phyloP scores from a whole-genome alignment of 352 stramenopile genomes.

The Phytophthora cryptogea region DNA sequence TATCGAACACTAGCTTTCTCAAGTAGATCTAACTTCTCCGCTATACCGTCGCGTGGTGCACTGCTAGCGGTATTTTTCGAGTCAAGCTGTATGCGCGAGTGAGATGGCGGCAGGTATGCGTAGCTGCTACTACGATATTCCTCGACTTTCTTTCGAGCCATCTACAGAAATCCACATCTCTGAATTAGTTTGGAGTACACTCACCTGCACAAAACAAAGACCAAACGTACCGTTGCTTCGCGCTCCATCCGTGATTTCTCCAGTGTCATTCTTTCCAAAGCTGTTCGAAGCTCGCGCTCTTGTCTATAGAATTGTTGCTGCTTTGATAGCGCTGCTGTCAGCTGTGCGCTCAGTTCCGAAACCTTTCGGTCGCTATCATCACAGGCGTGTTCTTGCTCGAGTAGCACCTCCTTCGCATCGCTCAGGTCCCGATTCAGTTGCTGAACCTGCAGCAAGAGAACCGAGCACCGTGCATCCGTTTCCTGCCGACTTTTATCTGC shows the following conservation, averaged over 20 bases:
- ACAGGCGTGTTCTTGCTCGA: conserved; percentile 64
- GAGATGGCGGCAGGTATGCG: conserved; percentile 24
- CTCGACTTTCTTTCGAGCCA: conserved; percentile 60
- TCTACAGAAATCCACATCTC: conserved; percentile 21
- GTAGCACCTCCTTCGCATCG: conserved; percentile 57
- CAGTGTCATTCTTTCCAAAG: conserved; percentile 61
- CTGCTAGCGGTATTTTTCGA: conserved; percentile 6
- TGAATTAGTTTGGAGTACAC: background rate
- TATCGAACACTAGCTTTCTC: conserved; percentile 38
- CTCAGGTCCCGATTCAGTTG: conserved; percentile 58
- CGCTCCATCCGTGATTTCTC: conserved; percentile 71
- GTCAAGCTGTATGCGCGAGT: conserved; percentile 24
- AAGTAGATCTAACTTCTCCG: conserved; percentile 18
- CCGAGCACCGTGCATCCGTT: conserved; percentile 45
- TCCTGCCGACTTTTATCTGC: conserved; percentile 57
- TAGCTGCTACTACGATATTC: conserved; percentile 58
- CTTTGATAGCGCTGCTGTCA: conserved; percentile 71
- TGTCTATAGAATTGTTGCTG: conserved; percentile 77
- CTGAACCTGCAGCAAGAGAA: conserved; percentile 57
- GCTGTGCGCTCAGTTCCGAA: conserved; percentile 63
- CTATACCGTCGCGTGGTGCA: conserved; percentile 3
- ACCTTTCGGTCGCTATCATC: conserved; percentile 77
- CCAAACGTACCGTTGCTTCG: conserved; percentile 46
- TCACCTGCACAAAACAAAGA: background rate
- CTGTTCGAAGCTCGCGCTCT: conserved; percentile 65